A percentile compares a stretch with the other conserved stretches of the same genome.
phyloP scores from a whole-genome alignment of 73 alveolate genomes.

The Paramecium sonneborni region DNA sequence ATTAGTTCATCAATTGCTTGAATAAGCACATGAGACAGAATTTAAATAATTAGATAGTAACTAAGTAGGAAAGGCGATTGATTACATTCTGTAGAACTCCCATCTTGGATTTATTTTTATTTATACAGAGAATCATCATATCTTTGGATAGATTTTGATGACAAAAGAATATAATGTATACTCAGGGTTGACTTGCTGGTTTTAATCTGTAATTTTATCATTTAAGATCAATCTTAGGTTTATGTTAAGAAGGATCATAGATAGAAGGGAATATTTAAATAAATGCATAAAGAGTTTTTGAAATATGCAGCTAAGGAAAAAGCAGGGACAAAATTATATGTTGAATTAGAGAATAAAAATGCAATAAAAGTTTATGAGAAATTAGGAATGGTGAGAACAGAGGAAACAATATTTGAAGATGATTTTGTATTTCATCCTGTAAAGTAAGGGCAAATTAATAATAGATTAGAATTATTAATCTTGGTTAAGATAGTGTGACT shows the following conservation, averaged over 20 bases:
- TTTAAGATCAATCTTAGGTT: not conserved
- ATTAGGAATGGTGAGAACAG: not conserved
- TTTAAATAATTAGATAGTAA: not conserved
- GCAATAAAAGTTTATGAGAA: not conserved
- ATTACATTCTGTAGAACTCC: not conserved
- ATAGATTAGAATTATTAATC: not conserved
- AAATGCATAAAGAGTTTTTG: not conserved
- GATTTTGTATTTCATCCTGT: not conserved
- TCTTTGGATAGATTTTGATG: not conserved
- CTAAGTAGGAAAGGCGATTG: not conserved
- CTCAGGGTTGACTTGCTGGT: not conserved
- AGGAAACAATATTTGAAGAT: not conserved
- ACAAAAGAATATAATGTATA: not conserved
- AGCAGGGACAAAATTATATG: not conserved
- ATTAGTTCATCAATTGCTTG: not conserved
- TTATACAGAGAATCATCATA: not conserved
- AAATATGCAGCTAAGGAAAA: not conserved
- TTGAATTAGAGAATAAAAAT: not conserved
- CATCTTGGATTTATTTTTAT: not conserved
- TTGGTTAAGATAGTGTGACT: not conserved
- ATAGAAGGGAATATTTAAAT: not conserved
- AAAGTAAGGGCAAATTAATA: not conserved
- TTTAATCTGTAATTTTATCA: not conserved
- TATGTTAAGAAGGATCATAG: not conserved
- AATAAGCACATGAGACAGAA: conserved; percentile 18